A percentile compares a stretch with the other conserved stretches of the same genome.
Conservation (phyloP, 371 early-diverging fungal genomes). For the Apophysomyces trapeziformis region DNA sequence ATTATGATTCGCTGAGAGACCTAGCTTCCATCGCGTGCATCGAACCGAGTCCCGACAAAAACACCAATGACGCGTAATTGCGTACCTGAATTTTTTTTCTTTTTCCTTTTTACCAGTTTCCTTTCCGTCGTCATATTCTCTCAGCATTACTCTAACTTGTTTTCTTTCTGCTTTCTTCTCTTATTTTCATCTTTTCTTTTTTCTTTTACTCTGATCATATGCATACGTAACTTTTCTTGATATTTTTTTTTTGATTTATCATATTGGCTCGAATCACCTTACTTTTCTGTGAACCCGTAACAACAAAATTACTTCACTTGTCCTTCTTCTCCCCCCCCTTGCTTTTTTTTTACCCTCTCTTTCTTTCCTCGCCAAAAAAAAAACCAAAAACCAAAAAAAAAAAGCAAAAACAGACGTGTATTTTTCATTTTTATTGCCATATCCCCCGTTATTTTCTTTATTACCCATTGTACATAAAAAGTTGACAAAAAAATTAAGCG, state of each 20-base stretch:
- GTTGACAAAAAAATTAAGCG: not conserved
- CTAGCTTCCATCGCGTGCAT: conserved; percentile 20
- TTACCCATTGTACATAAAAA: conserved; percentile 6
- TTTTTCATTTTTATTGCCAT: not conserved
- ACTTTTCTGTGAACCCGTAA: too few relatives aligned
- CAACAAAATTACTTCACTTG: too few relatives aligned
- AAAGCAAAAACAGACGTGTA: not conserved
- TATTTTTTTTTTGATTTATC: not conserved
- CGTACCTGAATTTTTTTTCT: conserved; percentile 12
- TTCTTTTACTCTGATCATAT: not conserved
- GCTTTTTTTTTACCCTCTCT: not conserved
- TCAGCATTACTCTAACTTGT: not conserved
- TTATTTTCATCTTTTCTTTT: not conserved
- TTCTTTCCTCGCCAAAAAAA: not conserved
- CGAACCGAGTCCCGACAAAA: conserved; percentile 15
- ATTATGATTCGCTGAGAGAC: conserved; percentile 23
- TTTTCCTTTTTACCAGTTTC: not conserved
- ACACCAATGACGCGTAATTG: conserved; percentile 9
- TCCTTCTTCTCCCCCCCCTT: too few relatives aligned
- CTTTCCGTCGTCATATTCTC: conserved; percentile 1
- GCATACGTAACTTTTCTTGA: conserved; percentile 1
- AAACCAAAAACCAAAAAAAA: not conserved
- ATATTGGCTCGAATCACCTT: not conserved
- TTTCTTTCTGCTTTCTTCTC: not conserved
- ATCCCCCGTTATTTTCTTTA: not conserved